phyloP scores from a whole-genome alignment of 2,329 filamentous ascomycete species.

The Chrysoporthe deuterocubensis region DNA sequence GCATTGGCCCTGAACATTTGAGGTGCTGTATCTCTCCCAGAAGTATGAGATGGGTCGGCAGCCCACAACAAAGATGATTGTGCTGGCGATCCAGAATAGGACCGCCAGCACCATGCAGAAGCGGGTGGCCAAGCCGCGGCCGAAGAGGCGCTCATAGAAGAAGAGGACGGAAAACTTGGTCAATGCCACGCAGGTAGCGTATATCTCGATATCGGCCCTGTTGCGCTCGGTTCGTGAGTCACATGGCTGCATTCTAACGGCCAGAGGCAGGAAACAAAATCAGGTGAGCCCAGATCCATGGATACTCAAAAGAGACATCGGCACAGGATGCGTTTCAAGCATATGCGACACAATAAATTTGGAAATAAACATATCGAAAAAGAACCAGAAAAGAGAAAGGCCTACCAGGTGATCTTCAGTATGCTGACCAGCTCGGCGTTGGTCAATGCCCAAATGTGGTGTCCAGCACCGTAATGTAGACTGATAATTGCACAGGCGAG shows the following conservation, averaged over 20 bases:
- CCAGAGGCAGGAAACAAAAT: not conserved
- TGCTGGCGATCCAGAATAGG: not conserved
- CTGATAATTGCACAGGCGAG: not conserved
- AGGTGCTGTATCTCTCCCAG: not conserved
- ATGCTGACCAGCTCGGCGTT: not conserved
- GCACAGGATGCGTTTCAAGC: not conserved
- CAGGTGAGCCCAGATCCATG: not conserved
- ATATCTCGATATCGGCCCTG: constrained; percentile 9
- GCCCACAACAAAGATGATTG: not conserved
- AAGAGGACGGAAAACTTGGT: constrained; percentile 14
- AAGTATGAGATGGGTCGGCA: constrained; percentile 3
- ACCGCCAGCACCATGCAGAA: not conserved
- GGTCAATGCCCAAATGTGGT: constrained; percentile 6
- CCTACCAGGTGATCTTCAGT: not conserved
- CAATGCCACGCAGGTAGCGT: not conserved
- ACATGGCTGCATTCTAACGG: not conserved
- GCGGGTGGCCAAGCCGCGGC: not conserved
- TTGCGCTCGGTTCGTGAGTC: not conserved
- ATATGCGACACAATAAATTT: not conserved
- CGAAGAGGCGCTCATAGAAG: constrained; percentile 5
- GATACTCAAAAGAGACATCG: not conserved
- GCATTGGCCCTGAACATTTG: not conserved
- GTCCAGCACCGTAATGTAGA: constrained; percentile 9
- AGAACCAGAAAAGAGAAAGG: not conserved
- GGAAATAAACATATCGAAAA: not conserved